Base-by-base conservation (phyloP, 1,284 basidiomycete genomes). In the Marasmius oreades region DNA sequence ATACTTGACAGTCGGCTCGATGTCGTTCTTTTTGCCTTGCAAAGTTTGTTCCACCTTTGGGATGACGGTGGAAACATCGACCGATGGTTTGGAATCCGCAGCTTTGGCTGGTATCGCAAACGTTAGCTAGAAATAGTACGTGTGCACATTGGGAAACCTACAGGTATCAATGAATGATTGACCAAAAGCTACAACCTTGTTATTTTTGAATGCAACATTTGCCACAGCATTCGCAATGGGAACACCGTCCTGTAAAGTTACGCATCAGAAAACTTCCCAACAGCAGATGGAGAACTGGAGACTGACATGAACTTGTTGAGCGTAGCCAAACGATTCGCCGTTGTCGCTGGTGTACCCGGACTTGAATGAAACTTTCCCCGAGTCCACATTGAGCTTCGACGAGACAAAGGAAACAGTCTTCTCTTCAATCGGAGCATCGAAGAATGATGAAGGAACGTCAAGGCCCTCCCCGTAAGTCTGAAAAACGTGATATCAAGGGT, bases 1-100 rank as follows among this genome's bases (percentile, higher is more conserved):
- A 61, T 75, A 77, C 67, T 66, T 71, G 7, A 76, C 57, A 0
- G 66, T 66, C 0, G 70, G 53, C 1, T 68, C 66, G 48, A 68
- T 69, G 55, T 68, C 62, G 57, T 72, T 74, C 60, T 66, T 67
- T 12, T 59, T 67, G 3, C 71, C 73, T 18, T 64, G 62, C 8
- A 75, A 61, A 0, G 62, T 53, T 2, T 63, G 57, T 56, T 74
- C 72, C 18, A 67, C 67, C 6, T 53, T 56, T 1, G 67, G 20
- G 33, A 71, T 69, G 16, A 68, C 70, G 4, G 64, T 61, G 8
- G 65, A 56, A 28, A 71, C 50, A 7, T 61, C 50, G 24, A 75
- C 23, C 8, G 71, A 61, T 5, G 74, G 72, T 1, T 60, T 69
- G 2, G 69, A 62, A 14, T 68, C 54, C 1, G 69, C 65, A 22